These are phyloP conservation scores for Verticillium klebahnii DNA, from an alignment of 2,329 filamentous ascomycete genomes.

Conservation along the genomic window DNA sequence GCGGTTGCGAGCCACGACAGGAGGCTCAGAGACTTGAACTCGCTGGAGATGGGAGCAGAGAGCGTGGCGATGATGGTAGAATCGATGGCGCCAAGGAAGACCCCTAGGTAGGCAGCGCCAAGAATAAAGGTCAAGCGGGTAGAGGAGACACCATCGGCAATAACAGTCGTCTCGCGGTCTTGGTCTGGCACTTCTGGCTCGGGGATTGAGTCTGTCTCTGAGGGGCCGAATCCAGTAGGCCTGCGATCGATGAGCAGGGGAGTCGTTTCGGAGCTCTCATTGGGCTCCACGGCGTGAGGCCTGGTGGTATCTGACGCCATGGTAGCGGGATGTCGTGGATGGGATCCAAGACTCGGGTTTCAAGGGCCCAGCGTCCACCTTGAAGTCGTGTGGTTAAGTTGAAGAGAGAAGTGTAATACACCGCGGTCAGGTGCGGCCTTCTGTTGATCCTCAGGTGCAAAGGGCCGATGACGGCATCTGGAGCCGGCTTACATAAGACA, in stretches of 20 bases:
- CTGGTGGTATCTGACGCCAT: background rate
- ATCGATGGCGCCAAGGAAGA: constrained; percentile 64
- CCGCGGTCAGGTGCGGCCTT: background rate
- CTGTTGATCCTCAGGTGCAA: background rate
- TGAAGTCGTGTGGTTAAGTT: background rate
- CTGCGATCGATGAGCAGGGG: constrained; percentile 8
- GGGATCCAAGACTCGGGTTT: background rate
- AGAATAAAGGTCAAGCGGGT: constrained; percentile 49
- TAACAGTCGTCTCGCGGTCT: constrained; percentile 40
- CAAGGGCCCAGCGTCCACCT: background rate
- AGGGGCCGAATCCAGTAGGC: background rate
- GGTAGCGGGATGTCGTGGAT: background rate
- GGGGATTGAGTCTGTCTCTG: background rate
- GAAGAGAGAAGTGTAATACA: background rate
- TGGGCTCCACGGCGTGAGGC: background rate
- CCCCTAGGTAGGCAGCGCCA: constrained; percentile 50
- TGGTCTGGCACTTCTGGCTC: constrained; percentile 9
- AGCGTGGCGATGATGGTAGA: constrained; percentile 82
- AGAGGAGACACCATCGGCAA: constrained; percentile 44
- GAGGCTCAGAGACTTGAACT: constrained; percentile 75
- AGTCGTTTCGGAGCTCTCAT: constrained; percentile 8
- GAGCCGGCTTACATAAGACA: background rate
- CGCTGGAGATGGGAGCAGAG: constrained; percentile 75
- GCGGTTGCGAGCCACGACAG: constrained; percentile 85
- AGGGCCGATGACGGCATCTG: background rate